Evolutionary conservation across 2,329 filamentous ascomycete genomes (phyloP).

Genomic region (Calonectria ilicicola): DNA sequence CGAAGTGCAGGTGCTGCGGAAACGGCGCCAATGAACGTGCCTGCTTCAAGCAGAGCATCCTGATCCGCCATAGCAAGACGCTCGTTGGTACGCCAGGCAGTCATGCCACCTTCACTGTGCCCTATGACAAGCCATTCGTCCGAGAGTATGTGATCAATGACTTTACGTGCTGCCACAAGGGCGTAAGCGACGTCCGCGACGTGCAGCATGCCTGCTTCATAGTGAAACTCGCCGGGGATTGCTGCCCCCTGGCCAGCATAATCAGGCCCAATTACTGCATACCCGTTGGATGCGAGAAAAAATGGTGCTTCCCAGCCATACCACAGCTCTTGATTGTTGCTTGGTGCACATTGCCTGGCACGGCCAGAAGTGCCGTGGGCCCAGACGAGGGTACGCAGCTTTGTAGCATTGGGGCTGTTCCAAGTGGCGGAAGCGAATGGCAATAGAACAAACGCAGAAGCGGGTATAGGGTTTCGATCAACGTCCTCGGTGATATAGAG

Average conservation of each 20-base stretch:
- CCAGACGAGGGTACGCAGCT: not conserved
- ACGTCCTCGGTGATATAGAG: not conserved
- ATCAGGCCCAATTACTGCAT: not conserved
- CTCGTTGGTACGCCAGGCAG: not conserved
- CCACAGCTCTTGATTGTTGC: not conserved
- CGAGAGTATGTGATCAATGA: not conserved
- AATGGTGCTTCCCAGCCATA: not conserved
- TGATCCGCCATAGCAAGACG: not conserved
- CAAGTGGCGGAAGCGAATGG: not conserved
- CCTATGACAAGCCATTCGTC: not conserved
- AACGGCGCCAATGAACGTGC: not conserved
- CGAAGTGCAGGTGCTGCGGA: not conserved
- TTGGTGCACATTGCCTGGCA: not conserved
- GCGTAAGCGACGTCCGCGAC: not conserved
- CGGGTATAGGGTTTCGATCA: not conserved
- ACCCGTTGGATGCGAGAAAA: not conserved
- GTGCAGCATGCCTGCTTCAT: not conserved
- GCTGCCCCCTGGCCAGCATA: not conserved
- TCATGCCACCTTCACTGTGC: not conserved
- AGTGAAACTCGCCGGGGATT: not conserved
- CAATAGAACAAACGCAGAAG: not conserved
- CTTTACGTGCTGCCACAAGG: not conserved
- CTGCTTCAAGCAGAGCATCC: not conserved
- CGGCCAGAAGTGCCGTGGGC: not conserved
- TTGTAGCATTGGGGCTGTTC: not conserved